Base-by-base conservation (phyloP, 108 stramenopile genomes). In the Aureococcus anophagefferens region DNA sequence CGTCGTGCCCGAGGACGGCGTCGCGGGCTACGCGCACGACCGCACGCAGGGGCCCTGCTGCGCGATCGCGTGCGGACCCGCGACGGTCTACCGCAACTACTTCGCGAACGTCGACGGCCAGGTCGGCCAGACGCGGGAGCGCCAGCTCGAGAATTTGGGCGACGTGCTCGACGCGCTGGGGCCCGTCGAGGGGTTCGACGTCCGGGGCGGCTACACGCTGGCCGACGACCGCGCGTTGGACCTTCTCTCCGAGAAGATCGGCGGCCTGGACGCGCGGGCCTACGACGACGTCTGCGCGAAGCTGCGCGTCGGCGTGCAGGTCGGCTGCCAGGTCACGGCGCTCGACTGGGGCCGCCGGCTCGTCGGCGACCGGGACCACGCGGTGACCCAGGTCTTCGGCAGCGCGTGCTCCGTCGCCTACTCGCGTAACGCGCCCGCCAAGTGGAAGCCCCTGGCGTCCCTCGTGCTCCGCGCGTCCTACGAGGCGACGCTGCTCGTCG, bases 1-100 rank as follows among this genome's bases (percentile, higher is more conserved):
- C 1, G 65, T 70, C 32, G 76, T 65, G 13, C 85, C 82, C 0
- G 82, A 83, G 67, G 44, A 36, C 5, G 85, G 82, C 5, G 68
- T 83, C 13, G 64, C 44, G 13, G 32, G 21, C 4, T 83, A 86
- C 62, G 31, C 64, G 18, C 36, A 51, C 31, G 85, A 83, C 73
- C 35, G 17, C 9, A 86, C 82, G 35, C 85, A 86, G 51, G 85
- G 85, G 0, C 85, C 82, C 4, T 67, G 79, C 5, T 86, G 82
- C 74, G 84, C 84, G 35, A 69, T 82, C 35, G 73, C 84, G 0
- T 82, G 81, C 64, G 68, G 59, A 13, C 76, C 79, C 29, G 81
- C 72, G 33, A 80, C 81, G 17, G 65, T 78, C 29, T 82, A 75
- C 62, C 78, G 84, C 0, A 85, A 85, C 62, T 85, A 85, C 44